These are phyloP conservation scores for Camellia oleifera DNA, from an alignment of 179 eudicot species.

Conservation along the genomic window DNA sequence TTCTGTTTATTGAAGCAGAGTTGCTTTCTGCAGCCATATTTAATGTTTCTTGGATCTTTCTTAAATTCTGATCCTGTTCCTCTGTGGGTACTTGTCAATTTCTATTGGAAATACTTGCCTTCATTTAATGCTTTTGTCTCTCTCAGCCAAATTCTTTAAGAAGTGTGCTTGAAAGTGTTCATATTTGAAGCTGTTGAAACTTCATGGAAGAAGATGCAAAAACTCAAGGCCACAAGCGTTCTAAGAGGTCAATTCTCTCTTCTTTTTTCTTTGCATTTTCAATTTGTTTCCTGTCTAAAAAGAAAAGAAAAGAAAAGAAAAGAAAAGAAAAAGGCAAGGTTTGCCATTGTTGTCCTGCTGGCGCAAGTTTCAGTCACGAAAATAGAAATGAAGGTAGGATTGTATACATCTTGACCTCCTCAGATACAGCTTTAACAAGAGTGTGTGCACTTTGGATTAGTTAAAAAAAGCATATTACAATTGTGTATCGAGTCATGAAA, in stretches of 20 bases:
- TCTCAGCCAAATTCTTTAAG: constrained; percentile 8
- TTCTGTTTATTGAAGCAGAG: neutral
- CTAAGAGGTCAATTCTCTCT: neutral
- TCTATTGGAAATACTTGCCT: constrained; percentile 18
- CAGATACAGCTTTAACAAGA: too few relatives aligned
- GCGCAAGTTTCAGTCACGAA: too few relatives aligned
- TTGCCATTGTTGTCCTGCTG: too few relatives aligned
- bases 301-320: too few relatives aligned
- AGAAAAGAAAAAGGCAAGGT: too few relatives aligned
- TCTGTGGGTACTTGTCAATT: constrained; percentile 16
- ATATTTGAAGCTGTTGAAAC: neutral
- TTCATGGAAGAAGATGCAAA: neutral
- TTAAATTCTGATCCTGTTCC: constrained; percentile 2
- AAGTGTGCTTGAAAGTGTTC: neutral
- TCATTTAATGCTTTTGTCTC: constrained; percentile 21
- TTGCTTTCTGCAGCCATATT: constrained; percentile 13
- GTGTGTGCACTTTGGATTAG: too few relatives aligned
- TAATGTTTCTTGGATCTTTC: constrained; percentile 32
- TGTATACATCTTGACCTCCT: too few relatives aligned
- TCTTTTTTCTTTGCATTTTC: neutral
- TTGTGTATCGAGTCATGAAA: too few relatives aligned
- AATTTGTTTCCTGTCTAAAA: too few relatives aligned
- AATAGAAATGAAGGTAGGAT: too few relatives aligned
- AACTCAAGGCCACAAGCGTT: neutral
- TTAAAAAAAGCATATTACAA: too few relatives aligned